Conservation (phyloP, 176 grass and related monocot genomes). For the Hordeum vulgare region DNA sequence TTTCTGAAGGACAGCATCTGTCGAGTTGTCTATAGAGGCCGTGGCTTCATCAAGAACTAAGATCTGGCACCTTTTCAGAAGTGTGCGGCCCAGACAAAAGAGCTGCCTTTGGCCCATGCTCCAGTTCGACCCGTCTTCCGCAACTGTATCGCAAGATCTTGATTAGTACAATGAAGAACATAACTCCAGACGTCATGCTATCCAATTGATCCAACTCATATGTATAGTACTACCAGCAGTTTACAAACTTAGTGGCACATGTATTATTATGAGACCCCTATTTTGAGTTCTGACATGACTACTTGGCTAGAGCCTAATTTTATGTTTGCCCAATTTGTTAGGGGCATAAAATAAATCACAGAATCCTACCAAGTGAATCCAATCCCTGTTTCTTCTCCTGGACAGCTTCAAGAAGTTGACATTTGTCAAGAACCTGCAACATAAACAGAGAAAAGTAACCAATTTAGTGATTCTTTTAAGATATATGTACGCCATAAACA, state of each 20-base stretch:
- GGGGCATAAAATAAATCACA: not conserved
- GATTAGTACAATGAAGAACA: slow-evolving; percentile 16
- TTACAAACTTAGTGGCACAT: not conserved
- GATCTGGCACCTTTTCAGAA: slow-evolving; percentile 59
- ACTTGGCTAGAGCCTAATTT: not conserved
- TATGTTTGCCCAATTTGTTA: not conserved
- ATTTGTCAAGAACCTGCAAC: slow-evolving; percentile 76
- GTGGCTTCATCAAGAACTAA: slow-evolving; percentile 92
- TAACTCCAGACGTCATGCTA: not conserved
- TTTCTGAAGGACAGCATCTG: slow-evolving; percentile 84
- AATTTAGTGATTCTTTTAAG: not conserved
- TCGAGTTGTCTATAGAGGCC: slow-evolving; percentile 85
- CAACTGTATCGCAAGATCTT: slow-evolving; percentile 54
- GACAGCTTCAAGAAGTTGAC: slow-evolving; percentile 83
- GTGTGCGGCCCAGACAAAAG: slow-evolving; percentile 77
- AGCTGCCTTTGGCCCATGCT: slow-evolving; percentile 99
- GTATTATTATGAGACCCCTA: not conserved
- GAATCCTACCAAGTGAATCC: slow-evolving; percentile 65
- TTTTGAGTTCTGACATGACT: not conserved
- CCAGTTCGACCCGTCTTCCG: slow-evolving; percentile 92
- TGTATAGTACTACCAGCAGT: not conserved
- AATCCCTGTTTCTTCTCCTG: slow-evolving; percentile 73
- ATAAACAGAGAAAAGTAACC: not conserved
- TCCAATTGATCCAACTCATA: not conserved
- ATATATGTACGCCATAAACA: not conserved